Evolutionary conservation across 257 asterid genomes (phyloP), one percentile per base, ranked within the genome.

Genomic region (Przewalskia tangutica): DNA sequence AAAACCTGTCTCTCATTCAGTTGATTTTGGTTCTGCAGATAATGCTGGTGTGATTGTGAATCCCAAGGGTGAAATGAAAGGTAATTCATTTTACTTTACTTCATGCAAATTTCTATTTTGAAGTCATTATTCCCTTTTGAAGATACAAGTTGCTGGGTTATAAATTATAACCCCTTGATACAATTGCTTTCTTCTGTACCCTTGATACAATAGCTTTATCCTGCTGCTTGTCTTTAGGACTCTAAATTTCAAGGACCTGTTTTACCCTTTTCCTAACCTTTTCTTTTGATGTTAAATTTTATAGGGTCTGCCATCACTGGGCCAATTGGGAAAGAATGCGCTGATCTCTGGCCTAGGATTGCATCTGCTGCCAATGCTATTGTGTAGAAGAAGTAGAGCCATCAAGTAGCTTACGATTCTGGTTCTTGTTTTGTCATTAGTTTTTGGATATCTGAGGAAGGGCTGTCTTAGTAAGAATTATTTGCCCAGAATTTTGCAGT

Each of bases 21-120:
- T 12, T 59, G 5, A 0, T 42, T 79, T 38, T 79, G 0, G 7
- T 40, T 11, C 10, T 84, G 67, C 84, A 89, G 93, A 90, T 68
- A 90, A 90, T 88, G 93, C 91, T 12, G 91, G 93, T 1, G 91
- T 90, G 67, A 90, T 90, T 86, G 93, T 90, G 67, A 90, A 88
- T 81, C 91, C 93, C 60, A 90, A 90, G 83, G 91, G 91, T 13
- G 93, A 90, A 87, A 90, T 90, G 93, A 90, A 90, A 88, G 93
- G 93, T 90, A 86, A 42, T 5, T 38, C 32, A 18, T 16, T 78
- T 9, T 23, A 27, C 42, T 7, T 3, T 13, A 3, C 16, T 17
- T 4, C 8, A 14, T 10, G 16, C 64, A 58, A 12, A 58, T 14
- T 23, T 48, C 14, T 48, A 23, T 75, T 70, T 75, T 50, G 62